Evolutionary conservation across 225 moss, liverwort and hornwort species (phyloP), one percentile per base, ranked within the genome.

Genomic region (Polytrichum commune): DNA sequence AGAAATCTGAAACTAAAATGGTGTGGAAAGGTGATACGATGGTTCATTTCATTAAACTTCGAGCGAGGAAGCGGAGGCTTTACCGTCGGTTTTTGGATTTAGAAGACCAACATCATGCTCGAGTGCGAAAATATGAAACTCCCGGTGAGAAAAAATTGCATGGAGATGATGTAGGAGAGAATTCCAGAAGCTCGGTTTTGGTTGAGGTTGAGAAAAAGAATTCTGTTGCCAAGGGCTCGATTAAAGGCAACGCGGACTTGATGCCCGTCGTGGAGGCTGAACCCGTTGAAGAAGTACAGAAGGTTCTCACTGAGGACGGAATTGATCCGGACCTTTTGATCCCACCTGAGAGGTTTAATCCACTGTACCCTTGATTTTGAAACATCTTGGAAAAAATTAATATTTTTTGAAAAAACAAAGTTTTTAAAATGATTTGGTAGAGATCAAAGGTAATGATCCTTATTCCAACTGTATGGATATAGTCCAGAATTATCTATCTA

Each of bases 291-390:
- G 38, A 38, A 38, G 10, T 10, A 10, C 10, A 0, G 0, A 38
- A 38, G 38, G 38, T 38, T 10, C 10, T 38, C 0, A 38, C 10
- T 10, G 38, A 81, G 70, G 78, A 78, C 20, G 0, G 81, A 75
- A 77, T 81, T 79, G 72, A 87, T 54, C 72, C 60, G 18, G 70
- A 69, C 38, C 8, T 83, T 13, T 64, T 87, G 16, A 75, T 83
- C 61, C 82, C 73, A 16, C 84, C 77, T 18, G 0, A 58, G 60
- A 80, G 71, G 68, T 82, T 75, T 7, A 79, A 68, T 29, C 73
- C 78, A 64, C 84, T 82, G 55, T 95, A 93, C 72, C 91, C 92
- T 27, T 93, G 90, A 83, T 76, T 74, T 63, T 32, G 32, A 32
- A 7, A 7, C 1, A 32, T 1, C 7, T 80, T 83, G 53, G 1